These are phyloP conservation scores for Pycnococcus provasolii DNA, from an alignment of 139 green algal genomes.

Conservation along the genomic window DNA sequence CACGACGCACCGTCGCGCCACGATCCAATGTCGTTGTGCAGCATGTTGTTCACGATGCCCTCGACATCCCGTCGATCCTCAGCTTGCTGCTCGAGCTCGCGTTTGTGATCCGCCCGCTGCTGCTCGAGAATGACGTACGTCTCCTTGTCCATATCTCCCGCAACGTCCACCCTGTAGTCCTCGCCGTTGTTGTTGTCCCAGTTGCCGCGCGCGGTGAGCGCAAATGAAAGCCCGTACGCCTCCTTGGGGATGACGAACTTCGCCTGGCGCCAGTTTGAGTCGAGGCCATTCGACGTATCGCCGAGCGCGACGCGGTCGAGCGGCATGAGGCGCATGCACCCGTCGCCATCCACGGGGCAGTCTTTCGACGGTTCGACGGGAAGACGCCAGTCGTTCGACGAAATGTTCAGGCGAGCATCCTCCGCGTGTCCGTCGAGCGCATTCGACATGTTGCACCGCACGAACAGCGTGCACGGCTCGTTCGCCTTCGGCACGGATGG, in stretches of 20 bases:
- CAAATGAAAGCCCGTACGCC: slow-evolving; percentile 15
- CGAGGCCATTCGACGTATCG: slow-evolving; percentile 7
- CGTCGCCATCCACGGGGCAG: background rate
- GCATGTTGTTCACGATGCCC: too few species aligned
- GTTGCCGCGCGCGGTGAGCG: slow-evolving; percentile 2
- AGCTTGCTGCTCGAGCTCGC: too few species aligned
- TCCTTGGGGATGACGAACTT: background rate
- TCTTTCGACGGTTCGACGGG: background rate
- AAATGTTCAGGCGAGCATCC: slow-evolving; percentile 1
- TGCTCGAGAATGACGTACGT: too few species aligned
- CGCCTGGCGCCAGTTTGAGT: slow-evolving; percentile 6
- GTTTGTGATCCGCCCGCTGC: too few species aligned
- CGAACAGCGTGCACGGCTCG: too few species aligned
- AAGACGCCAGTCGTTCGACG: slow-evolving; percentile 12
- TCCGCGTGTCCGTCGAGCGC: background rate
- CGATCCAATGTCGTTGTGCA: too few species aligned
- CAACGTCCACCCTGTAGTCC: background rate
- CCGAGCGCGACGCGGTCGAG: too few species aligned
- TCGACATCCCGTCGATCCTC: too few species aligned
- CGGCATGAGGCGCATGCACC: background rate
- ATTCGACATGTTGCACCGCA: too few species aligned
- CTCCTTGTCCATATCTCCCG: too few species aligned
- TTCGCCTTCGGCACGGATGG: too few species aligned
- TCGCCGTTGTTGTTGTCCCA: slow-evolving; percentile 14
- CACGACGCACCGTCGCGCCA: too few species aligned